Percentiles rank a stretch among this genome's conserved stretches.
phyloP scores from a whole-genome alignment of 2,329 filamentous ascomycete species.

The Alternaria panax region DNA sequence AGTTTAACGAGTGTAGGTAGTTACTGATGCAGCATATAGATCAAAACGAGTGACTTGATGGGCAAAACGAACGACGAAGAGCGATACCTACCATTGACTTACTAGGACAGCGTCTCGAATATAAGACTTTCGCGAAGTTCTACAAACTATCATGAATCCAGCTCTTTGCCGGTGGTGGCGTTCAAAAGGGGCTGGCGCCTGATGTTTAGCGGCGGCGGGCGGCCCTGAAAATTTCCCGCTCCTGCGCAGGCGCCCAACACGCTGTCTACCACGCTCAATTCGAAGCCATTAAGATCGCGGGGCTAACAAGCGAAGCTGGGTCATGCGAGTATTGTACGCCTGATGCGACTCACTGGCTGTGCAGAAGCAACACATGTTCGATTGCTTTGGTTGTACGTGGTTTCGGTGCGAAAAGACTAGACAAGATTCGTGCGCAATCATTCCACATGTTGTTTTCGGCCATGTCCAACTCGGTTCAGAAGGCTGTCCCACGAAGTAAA shows the following conservation, averaged over 20 bases:
- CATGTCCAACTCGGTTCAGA: not conserved
- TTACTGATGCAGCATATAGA: not conserved
- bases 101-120: not conserved
- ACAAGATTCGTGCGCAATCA: not conserved
- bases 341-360: not conserved
- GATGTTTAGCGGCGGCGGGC: slow-evolving; percentile 1
- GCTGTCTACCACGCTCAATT: not conserved
- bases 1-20: not conserved
- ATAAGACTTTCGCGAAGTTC: not conserved
- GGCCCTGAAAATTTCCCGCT: slow-evolving; percentile 2
- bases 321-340: not conserved
- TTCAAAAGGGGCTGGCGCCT: slow-evolving; percentile 10
- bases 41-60: not conserved
- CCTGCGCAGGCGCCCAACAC: not conserved
- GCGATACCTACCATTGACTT: not conserved
- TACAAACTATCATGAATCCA: not conserved
- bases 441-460: not conserved
- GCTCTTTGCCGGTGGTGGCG: not conserved
- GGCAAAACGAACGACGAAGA: not conserved
- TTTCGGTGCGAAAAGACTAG: not conserved
- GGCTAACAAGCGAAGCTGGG: not conserved
- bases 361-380: not conserved
- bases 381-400: not conserved
- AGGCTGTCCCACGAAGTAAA: not conserved
- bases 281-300: not conserved